These are phyloP conservation scores for Litchi chinensis DNA, from an alignment of 345 rosid genomes.

Conservation along the genomic window DNA sequence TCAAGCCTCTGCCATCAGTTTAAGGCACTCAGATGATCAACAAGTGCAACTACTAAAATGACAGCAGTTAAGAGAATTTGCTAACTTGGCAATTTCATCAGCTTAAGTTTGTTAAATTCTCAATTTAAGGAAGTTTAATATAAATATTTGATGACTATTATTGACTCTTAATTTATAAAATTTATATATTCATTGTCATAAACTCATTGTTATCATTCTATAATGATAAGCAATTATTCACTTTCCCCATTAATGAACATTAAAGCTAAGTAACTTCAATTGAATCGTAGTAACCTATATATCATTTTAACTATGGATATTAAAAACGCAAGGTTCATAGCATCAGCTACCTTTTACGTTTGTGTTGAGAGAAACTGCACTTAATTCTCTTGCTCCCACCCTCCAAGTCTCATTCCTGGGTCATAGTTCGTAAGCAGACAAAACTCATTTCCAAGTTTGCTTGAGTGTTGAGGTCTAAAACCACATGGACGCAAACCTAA, in stretches of 20 bases:
- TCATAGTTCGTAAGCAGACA: slow-evolving; percentile 76
- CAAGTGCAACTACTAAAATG: not conserved
- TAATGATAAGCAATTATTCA: not conserved
- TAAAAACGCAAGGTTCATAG: not conserved
- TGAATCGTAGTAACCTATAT: not conserved
- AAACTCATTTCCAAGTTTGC: slow-evolving; percentile 93
- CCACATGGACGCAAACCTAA: slow-evolving; percentile 72
- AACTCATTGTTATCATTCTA: not conserved
- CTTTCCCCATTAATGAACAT: not conserved
- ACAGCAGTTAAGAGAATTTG: not conserved
- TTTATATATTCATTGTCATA: not conserved
- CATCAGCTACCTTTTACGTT: not conserved
- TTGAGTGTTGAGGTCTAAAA: slow-evolving; percentile 77
- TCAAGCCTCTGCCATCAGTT: no score
- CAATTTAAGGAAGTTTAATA: not conserved
- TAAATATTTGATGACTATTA: not conserved
- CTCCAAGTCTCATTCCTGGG: slow-evolving; percentile 82
- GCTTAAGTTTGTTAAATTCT: not conserved
- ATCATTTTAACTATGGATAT: not conserved
- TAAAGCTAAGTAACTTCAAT: not conserved
- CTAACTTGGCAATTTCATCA: not conserved
- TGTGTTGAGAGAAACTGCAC: not conserved
- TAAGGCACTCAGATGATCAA: not conserved
- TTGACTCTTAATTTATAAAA: not conserved
- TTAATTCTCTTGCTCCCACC: slow-evolving; percentile 64